Percentiles rank a stretch among this genome's conserved stretches.
Conservation (phyloP, 2,329 filamentous ascomycete genomes). For the Penicillium sp. region DNA sequence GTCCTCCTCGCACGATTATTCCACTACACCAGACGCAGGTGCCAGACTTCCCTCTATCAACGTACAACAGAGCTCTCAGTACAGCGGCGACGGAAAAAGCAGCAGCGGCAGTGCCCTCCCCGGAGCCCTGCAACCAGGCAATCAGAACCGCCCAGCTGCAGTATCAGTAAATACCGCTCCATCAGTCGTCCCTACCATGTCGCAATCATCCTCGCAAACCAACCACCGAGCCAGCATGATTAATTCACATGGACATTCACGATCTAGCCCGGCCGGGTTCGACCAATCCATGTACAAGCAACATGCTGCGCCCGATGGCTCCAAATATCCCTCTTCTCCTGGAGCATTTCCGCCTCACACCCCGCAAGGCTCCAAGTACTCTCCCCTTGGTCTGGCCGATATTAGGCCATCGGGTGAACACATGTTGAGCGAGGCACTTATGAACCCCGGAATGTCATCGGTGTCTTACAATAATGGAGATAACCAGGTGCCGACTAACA, state of each 20-base stretch:
- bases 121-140: conserved; percentile 59
- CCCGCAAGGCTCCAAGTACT: conserved; percentile 67
- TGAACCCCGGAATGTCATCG: conserved; percentile 51
- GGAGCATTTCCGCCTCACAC: conserved; percentile 52
- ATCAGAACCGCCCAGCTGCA: conserved; percentile 51
- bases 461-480: conserved; percentile 62
- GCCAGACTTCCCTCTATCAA: conserved; percentile 56
- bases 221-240: conserved; percentile 63
- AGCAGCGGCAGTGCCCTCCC: conserved; percentile 50
- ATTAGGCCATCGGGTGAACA: conserved; percentile 86
- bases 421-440: conserved; percentile 68
- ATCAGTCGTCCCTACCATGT: conserved; percentile 56
- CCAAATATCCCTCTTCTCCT: conserved; percentile 59
- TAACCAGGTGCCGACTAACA: conserved; percentile 67
- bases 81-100: conserved; percentile 40
- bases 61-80: conserved; percentile 57
- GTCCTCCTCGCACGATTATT: conserved; percentile 48
- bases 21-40: conserved; percentile 46
- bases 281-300: conserved; percentile 62
- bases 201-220: conserved; percentile 47
- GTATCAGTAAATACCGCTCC: conserved; percentile 58
- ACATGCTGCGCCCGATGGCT: conserved; percentile 61
- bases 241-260: conserved; percentile 73
- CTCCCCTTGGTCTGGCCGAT: conserved; percentile 85
- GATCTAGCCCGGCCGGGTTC: conserved; percentile 72